Percentiles rank a stretch among this genome's conserved stretches.
Evolutionary conservation across 257 asterid species (phyloP).

Genomic region (Primulina tabacum): DNA sequence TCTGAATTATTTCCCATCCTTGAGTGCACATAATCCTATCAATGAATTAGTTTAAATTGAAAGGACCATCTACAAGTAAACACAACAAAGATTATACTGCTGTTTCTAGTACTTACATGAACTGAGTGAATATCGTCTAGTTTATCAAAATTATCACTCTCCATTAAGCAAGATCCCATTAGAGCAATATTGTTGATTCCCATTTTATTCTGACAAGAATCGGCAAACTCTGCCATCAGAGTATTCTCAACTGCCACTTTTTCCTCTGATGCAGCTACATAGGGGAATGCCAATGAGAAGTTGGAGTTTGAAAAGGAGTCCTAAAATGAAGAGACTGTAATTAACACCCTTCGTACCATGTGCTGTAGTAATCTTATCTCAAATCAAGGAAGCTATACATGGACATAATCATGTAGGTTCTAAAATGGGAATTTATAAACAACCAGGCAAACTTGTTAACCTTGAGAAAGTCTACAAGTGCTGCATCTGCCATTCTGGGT

Average conservation of each 20-base stretch:
- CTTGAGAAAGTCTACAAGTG: constrained; percentile 74
- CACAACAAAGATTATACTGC: constrained; percentile 1
- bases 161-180: constrained; percentile 66
- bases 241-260: constrained; percentile 59
- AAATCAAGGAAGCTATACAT: not conserved
- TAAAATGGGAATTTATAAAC: constrained; percentile 16
- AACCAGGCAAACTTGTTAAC: constrained; percentile 37
- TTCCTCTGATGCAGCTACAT: constrained; percentile 61
- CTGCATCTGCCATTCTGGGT: constrained; percentile 54
- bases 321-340: constrained; percentile 39
- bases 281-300: constrained; percentile 85
- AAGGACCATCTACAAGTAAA: constrained; percentile 17
- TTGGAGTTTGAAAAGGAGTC: constrained; percentile 67
- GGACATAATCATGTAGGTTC: not conserved
- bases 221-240: constrained; percentile 70
- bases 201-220: constrained; percentile 54
- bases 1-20: constrained; percentile 46
- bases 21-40: constrained; percentile 68
- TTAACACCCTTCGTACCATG: constrained; percentile 16
- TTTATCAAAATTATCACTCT: constrained; percentile 55
- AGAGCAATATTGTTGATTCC: constrained; percentile 55
- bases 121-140: constrained; percentile 59
- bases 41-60: constrained; percentile 18
- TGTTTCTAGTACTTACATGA: constrained; percentile 47
- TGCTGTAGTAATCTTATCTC: constrained; percentile 15